Percentiles rank a stretch among this genome's conserved stretches.
phyloP scores from a whole-genome alignment of 225 moss, liverwort and hornwort species.

The Climacium dendroides region DNA sequence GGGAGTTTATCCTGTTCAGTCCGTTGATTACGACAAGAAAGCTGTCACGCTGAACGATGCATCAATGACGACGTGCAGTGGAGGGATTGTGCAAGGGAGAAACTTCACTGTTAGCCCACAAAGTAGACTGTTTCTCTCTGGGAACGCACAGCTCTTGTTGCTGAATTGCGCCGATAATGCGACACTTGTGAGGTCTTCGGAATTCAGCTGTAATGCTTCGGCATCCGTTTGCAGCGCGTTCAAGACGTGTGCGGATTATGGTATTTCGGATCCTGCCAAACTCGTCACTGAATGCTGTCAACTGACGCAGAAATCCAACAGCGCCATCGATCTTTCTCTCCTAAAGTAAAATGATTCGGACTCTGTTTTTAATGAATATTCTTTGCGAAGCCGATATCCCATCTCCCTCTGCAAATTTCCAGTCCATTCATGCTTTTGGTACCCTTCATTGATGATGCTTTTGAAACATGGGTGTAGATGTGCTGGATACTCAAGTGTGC shows the following conservation, averaged over 20 bases:
- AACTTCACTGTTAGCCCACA: neutral
- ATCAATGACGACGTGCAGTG: conserved; percentile 28
- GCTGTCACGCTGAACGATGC: neutral
- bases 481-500: conserved; percentile 24
- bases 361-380: neutral
- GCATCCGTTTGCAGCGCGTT: conserved; percentile 27
- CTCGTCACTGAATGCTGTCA: conserved; percentile 19
- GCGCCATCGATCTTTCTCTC: conserved; percentile 19
- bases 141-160: conserved; percentile 11
- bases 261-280: neutral
- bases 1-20: conserved; percentile 10
- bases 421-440: neutral
- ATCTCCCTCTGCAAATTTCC: neutral
- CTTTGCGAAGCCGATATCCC: neutral
- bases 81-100: conserved; percentile 11
- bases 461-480: neutral
- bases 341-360: neutral
- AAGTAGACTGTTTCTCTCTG: neutral
- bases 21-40: conserved; percentile 7
- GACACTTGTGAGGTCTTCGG: conserved; percentile 7
- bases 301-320: conserved; percentile 9
- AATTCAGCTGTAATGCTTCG: conserved; percentile 16
- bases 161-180: conserved; percentile 23
- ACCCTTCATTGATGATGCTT: neutral
- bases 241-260: conserved; percentile 32